Conservation (phyloP, 2,329 filamentous ascomycete species). For the Trichoderma sp. region DNA sequence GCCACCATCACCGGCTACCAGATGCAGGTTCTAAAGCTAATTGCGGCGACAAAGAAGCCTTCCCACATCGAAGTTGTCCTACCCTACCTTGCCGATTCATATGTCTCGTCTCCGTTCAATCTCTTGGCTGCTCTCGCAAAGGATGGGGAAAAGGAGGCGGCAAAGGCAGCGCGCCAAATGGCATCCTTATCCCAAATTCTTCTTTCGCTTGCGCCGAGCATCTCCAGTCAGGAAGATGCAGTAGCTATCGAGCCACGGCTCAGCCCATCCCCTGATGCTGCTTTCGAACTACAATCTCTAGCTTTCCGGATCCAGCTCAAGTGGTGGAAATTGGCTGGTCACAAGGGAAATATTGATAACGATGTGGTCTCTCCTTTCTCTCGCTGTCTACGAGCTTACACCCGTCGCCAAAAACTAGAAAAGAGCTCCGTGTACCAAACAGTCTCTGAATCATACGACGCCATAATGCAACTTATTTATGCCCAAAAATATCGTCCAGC, state of each 20-base stretch:
- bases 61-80: conserved; percentile 56
- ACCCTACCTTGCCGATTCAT: conserved; percentile 51
- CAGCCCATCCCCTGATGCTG: conserved; percentile 53
- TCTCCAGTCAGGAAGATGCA: conserved; percentile 61
- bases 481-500: conserved; percentile 34
- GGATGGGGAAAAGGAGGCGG: conserved; percentile 42
- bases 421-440: conserved; percentile 38
- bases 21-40: conserved; percentile 60
- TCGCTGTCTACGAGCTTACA: conserved; percentile 60
- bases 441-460: conserved; percentile 32
- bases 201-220: conserved; percentile 62
- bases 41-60: conserved; percentile 59
- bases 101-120: conserved; percentile 55
- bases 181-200: conserved; percentile 64
- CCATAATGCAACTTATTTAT: conserved; percentile 34
- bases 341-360: conserved; percentile 57
- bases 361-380: conserved; percentile 65
- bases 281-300: conserved; percentile 61
- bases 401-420: conserved; percentile 46
- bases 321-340: conserved; percentile 63
- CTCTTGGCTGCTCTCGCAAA: conserved; percentile 51
- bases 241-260: conserved; percentile 51
- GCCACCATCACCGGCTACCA: conserved; percentile 61
- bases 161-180: conserved; percentile 62
- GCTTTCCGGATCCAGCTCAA: conserved; percentile 59